Percentiles rank a stretch among this genome's conserved stretches.
Conservation (phyloP, 1,284 basidiomycete species). For the Apiotrichum domesticum region DNA sequence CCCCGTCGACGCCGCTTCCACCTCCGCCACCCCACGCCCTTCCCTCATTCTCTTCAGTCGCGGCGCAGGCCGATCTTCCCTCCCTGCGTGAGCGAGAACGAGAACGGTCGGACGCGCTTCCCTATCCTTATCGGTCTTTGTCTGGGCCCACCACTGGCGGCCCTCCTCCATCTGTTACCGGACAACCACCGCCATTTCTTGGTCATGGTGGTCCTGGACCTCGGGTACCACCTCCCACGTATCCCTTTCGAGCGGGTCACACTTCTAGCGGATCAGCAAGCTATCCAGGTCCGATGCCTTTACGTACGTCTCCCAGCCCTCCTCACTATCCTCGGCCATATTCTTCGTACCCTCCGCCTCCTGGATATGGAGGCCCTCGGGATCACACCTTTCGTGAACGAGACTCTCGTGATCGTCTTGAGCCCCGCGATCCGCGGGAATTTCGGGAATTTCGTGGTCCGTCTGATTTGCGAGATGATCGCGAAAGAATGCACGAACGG, state of each 20-base stretch:
- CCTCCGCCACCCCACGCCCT: constrained; percentile 9
- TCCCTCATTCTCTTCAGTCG: constrained; percentile 16
- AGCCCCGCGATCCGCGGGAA: neutral
- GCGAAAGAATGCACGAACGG: neutral
- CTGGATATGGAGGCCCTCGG: neutral
- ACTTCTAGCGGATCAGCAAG: neutral
- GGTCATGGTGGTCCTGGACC: neutral
- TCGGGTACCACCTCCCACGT: neutral
- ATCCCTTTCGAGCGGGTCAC: neutral
- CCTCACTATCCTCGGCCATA: neutral
- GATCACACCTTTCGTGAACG: neutral
- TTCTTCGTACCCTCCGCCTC: constrained; percentile 1
- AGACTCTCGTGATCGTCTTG: neutral
- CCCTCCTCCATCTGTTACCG: neutral
- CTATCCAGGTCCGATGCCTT: neutral
- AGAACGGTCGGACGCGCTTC: neutral
- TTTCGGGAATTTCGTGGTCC: neutral
- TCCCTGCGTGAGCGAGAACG: neutral
- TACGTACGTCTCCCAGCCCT: neutral
- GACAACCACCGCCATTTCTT: too few species aligned
- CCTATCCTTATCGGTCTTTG: neutral
- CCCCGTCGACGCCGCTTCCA: constrained; percentile 1
- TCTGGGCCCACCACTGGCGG: neutral
- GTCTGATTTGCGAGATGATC: neutral
- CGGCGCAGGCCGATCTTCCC: constrained; percentile 8